Evolutionary conservation across 768 basidiomycete genomes (phyloP).

Genomic region (Lentinus tigrinus): DNA sequence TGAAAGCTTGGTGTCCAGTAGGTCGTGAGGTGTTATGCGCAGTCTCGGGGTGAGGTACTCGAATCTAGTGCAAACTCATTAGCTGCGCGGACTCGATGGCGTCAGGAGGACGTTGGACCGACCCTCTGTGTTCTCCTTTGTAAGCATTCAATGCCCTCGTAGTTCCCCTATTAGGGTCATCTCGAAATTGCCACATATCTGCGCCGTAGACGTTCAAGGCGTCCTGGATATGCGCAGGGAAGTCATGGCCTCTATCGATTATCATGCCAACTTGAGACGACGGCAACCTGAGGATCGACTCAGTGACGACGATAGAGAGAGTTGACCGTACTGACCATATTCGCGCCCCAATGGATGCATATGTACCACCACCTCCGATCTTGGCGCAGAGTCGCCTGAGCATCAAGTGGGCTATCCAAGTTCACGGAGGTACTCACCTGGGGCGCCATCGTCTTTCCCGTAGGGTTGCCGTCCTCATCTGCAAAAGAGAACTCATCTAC

Average conservation of each 20-base stretch:
- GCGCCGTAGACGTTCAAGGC: slow-evolving; percentile 60
- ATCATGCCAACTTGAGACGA: slow-evolving; percentile 74
- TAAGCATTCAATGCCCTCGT: slow-evolving; percentile 77
- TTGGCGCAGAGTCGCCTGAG: slow-evolving; percentile 30
- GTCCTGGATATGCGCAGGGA: slow-evolving; percentile 56
- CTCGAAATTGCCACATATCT: slow-evolving; percentile 78
- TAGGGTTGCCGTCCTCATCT: slow-evolving; percentile 55
- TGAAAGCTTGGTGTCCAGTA: slow-evolving; percentile 51
- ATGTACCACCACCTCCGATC: slow-evolving; percentile 91
- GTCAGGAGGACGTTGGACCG: slow-evolving; percentile 11
- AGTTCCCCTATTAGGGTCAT: slow-evolving; percentile 53
- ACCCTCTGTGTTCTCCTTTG: slow-evolving; percentile 72
- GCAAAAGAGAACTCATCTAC: slow-evolving; percentile 75
- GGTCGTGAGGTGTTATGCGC: slow-evolving; percentile 69
- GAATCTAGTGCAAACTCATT: slow-evolving; percentile 50
- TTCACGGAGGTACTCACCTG: slow-evolving; percentile 41
- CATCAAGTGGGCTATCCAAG: not conserved
- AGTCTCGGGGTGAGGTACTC: slow-evolving; percentile 73
- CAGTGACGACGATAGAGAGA: not conserved
- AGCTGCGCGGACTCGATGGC: not conserved
- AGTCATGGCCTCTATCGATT: slow-evolving; percentile 78
- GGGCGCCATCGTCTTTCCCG: slow-evolving; percentile 42
- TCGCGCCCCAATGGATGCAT: slow-evolving; percentile 76
- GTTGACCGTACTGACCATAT: slow-evolving; percentile 55
- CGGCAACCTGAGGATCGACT: slow-evolving; percentile 51